Conservation (phyloP, 352 stramenopile genomes). For the Pythium myriotylum region DNA sequence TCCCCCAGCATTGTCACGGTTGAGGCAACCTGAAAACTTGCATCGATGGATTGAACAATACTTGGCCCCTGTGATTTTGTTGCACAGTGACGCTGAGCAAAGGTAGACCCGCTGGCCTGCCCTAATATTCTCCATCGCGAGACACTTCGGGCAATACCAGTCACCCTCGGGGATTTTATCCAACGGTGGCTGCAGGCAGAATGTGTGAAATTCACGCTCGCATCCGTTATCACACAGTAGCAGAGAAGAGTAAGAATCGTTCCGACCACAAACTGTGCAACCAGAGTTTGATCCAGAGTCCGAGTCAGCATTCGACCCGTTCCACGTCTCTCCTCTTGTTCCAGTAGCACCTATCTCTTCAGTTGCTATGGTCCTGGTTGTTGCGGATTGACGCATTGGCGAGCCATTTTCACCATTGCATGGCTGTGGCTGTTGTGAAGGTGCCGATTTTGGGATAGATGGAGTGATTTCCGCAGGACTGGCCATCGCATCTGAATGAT, state of each 20-base stretch:
- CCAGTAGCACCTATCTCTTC: constrained; percentile 5
- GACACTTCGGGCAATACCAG: constrained; percentile 51
- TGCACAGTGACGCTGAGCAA: constrained; percentile 36
- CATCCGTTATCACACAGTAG: constrained; percentile 61
- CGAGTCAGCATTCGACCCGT: neutral
- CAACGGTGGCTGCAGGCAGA: constrained; percentile 48
- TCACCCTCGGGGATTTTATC: constrained; percentile 46
- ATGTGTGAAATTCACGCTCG: constrained; percentile 54
- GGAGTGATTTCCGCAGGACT: too few relatives aligned
- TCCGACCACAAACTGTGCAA: constrained; percentile 36
- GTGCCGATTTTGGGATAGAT: too few relatives aligned
- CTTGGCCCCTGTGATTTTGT: constrained; percentile 43
- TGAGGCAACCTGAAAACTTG: constrained; percentile 31
- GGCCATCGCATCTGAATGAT: too few relatives aligned
- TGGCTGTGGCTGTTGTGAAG: too few relatives aligned
- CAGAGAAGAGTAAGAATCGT: constrained; percentile 43
- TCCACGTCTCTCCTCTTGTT: neutral
- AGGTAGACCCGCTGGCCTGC: constrained; percentile 30
- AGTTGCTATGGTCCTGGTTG: neutral
- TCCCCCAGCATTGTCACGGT: constrained; percentile 30
- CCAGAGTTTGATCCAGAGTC: constrained; percentile 11
- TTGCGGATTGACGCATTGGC: too few relatives aligned
- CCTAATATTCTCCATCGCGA: constrained; percentile 31
- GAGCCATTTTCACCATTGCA: too few relatives aligned
- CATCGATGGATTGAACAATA: constrained; percentile 45